phyloP scores from a whole-genome alignment of 495 filamentous ascomycete genomes.

The Collariella sp. region DNA sequence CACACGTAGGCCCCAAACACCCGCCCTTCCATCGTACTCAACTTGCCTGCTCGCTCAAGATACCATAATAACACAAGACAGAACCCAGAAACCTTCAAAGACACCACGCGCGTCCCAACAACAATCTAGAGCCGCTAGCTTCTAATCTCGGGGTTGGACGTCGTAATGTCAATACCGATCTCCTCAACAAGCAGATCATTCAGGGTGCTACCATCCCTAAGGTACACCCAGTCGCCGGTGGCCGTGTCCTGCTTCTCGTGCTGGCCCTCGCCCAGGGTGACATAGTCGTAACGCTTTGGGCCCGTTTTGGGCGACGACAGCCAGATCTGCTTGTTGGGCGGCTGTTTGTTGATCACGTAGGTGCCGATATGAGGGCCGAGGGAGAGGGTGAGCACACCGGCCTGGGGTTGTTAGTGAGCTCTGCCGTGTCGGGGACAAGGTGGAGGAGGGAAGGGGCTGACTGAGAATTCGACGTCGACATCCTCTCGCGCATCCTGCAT shows the following conservation, averaged over 20 bases:
- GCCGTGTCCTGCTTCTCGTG: constrained; percentile 66
- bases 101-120: constrained; percentile 8
- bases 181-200: constrained; percentile 62
- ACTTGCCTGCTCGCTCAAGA: too few relatives aligned
- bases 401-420: constrained; percentile 39
- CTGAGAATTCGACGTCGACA: constrained; percentile 58
- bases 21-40: too few relatives aligned
- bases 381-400: constrained; percentile 72
- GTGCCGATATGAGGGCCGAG: constrained; percentile 55
- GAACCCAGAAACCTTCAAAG: neutral
- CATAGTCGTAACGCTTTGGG: constrained; percentile 87
- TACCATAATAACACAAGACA: too few relatives aligned
- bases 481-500: constrained; percentile 53
- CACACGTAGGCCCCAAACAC: neutral
- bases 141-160: constrained; percentile 7
- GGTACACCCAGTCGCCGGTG: constrained; percentile 70
- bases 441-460: constrained; percentile 26
- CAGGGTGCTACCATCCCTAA: constrained; percentile 69
- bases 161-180: constrained; percentile 45
- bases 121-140: constrained; percentile 15
- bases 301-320: constrained; percentile 86
- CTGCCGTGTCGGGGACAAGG: constrained; percentile 17
- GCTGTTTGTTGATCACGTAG: constrained; percentile 96
- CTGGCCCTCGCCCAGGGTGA: constrained; percentile 58
- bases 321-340: constrained; percentile 96